Percentiles rank a stretch among this genome's conserved stretches.
Conservation (phyloP, 768 basidiomycete species). For the Agaricus sinodeliciosus region DNA sequence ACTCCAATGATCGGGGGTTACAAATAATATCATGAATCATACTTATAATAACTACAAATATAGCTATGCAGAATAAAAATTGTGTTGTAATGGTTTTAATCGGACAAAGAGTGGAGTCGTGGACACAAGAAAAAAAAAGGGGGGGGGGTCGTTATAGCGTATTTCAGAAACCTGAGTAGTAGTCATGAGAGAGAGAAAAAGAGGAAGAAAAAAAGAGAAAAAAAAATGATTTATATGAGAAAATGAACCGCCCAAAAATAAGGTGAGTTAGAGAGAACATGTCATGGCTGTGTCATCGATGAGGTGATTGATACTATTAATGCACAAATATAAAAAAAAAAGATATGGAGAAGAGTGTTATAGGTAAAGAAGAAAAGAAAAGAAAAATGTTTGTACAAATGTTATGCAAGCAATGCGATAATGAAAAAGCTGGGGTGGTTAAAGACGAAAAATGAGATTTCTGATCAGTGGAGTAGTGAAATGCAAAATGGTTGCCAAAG, state of each 20-base stretch:
- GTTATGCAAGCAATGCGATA: conserved; percentile 1
- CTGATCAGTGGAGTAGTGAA: background rate
- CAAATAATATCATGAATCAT: background rate
- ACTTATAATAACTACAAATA: conserved; percentile 2
- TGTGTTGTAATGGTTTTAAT: too few species aligned
- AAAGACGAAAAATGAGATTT: background rate
- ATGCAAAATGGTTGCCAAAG: background rate
- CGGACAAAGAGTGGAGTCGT: too few species aligned
- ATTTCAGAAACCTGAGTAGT: too few species aligned
- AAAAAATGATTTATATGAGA: background rate
- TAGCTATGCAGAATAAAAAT: background rate
- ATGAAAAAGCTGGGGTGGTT: background rate
- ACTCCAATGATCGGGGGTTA: background rate
- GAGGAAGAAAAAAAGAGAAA: background rate
- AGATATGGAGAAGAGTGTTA: background rate
- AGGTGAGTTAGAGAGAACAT: background rate
- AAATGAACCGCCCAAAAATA: background rate
- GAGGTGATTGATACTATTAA: background rate
- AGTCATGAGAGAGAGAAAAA: background rate
- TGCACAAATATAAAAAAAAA: background rate
- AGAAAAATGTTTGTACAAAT: background rate
- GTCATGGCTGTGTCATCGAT: background rate
- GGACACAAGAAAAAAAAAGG: background rate
- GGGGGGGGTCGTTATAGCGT: too few species aligned
- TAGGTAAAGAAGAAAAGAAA: background rate